phyloP scores from a whole-genome alignment of 495 filamentous ascomycete genomes.

The Lophiotrema nucula region DNA sequence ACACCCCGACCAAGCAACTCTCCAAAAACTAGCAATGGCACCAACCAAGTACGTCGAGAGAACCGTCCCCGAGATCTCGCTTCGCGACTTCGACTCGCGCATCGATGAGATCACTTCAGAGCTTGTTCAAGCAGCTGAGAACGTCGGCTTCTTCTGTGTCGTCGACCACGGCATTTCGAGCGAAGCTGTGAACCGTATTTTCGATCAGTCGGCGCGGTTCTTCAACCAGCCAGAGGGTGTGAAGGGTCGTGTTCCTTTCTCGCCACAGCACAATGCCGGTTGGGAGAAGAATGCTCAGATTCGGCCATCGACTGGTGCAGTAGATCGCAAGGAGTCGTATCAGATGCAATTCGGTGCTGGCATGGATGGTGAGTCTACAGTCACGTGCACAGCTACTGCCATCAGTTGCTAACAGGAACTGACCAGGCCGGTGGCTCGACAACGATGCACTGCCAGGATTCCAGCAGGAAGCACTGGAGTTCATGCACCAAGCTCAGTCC shows the following conservation, averaged over 20 bases:
- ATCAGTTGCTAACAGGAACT: too few species aligned
- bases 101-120: conserved; percentile 55
- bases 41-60: conserved; percentile 3
- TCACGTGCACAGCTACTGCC: too few species aligned
- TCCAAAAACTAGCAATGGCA: background rate
- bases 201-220: conserved; percentile 52
- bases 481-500: conserved; percentile 54
- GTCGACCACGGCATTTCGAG: conserved; percentile 55
- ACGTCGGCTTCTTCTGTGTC: conserved; percentile 63
- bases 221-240: conserved; percentile 54
- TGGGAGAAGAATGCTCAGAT: conserved; percentile 65
- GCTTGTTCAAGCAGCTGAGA: conserved; percentile 58
- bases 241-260: conserved; percentile 57
- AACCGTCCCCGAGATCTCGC: conserved; percentile 56
- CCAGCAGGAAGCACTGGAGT: conserved; percentile 43
- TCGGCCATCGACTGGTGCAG: conserved; percentile 58
- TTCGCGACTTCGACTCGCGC: conserved; percentile 53
- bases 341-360: conserved; percentile 56
- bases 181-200: conserved; percentile 54
- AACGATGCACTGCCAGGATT: conserved; percentile 53
- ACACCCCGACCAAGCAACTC: background rate
- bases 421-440: conserved; percentile 55
- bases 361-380: conserved; percentile 5
- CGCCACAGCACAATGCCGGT: conserved; percentile 53
- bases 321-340: conserved; percentile 63